Evolutionary conservation across 2,329 filamentous ascomycete species (phyloP), one percentile per base, ranked within the genome.

Genomic region (Bipolaris victoriae): DNA sequence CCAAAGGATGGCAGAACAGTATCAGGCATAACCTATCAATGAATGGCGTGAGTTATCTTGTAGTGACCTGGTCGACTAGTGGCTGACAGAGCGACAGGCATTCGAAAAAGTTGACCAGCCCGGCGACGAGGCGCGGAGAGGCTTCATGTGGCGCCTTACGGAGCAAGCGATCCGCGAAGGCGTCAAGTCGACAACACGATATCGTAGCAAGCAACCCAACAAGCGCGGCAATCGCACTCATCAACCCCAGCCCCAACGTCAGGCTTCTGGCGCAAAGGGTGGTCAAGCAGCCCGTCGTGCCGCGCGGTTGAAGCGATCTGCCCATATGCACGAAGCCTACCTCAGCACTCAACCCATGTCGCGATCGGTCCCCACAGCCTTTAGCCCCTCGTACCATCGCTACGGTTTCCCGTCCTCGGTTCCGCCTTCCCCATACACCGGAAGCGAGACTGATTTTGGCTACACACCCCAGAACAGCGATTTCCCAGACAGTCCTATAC

Each of bases 21-120:
- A 96, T 98, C 63, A 86, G 94, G 2, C 94, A 98, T 76, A 98
- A 98, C 67, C 81, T 98, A 7, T 97, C 92, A 46, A 97, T 98
- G 93, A 98, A 98, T 68, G 84, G 84, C 59, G 94, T 97, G 86
- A 78, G 87, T 60, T 22, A 29, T 5, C 41, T 15, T 40, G 18
- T 46, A 31, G 56, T 22, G 10, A 20, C 5, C 10, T 3, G 11
- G 7, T 10, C 20, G 9, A 5, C 24, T 18, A 31, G 9, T 16
- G 11, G 49, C 67, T 70, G 40, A 73, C 35, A 26, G 24, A 33
- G 7, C 11, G 13, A 20, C 52, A 86, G 82, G 83, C 84, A 9
- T 84, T 88, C 71, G 80, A 83, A 62, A 84, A 85, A 73, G 80
- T 81, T 33, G 72, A 81, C 47, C 62, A 79, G 55, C 63, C 74